A percentile compares a stretch with the other conserved stretches of the same genome.
Conservation (phyloP, 257 asterid genomes). For the Nicotiana tomentosiformis region DNA sequence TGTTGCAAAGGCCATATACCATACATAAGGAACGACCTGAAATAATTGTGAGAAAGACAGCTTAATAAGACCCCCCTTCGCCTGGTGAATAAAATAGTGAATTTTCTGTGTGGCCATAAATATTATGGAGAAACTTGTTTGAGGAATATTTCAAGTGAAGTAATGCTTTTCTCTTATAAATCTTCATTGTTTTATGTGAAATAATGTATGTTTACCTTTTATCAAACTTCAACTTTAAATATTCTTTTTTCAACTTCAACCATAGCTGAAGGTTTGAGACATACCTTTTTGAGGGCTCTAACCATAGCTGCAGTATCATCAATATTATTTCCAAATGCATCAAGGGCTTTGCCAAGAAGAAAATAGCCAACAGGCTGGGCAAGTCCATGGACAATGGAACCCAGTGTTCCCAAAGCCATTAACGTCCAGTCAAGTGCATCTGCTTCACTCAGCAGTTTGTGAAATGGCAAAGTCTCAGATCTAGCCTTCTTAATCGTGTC, state of each 20-base stretch:
- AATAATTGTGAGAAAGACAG: neutral
- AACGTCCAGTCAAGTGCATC: slow-evolving; percentile 62
- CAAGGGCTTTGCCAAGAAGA: slow-evolving; percentile 69
- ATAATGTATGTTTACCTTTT: too few relatives aligned
- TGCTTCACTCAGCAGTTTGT: slow-evolving; percentile 57
- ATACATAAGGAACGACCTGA: slow-evolving; percentile 76
- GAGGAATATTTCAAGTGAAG: too few relatives aligned
- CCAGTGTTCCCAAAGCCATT: slow-evolving; percentile 66
- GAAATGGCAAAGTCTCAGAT: slow-evolving; percentile 34
- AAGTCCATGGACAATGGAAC: slow-evolving; percentile 68
- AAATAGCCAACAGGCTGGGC: slow-evolving; percentile 71
- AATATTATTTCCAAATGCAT: slow-evolving; percentile 64
- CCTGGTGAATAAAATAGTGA: neutral
- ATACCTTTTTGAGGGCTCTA: slow-evolving; percentile 52
- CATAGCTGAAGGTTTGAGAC: neutral
- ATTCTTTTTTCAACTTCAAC: neutral
- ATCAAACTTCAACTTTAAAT: neutral
- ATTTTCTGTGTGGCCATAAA: too few relatives aligned
- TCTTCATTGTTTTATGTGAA: too few relatives aligned
- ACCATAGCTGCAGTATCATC: slow-evolving; percentile 50
- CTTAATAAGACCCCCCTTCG: neutral
- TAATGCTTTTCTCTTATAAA: too few relatives aligned
- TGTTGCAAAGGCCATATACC: slow-evolving; percentile 86
- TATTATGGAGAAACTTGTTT: too few relatives aligned
- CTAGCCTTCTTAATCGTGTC: slow-evolving; percentile 5